phyloP scores from a whole-genome alignment of 2,329 filamentous ascomycete genomes.

The Dactylellina parvicollis region DNA sequence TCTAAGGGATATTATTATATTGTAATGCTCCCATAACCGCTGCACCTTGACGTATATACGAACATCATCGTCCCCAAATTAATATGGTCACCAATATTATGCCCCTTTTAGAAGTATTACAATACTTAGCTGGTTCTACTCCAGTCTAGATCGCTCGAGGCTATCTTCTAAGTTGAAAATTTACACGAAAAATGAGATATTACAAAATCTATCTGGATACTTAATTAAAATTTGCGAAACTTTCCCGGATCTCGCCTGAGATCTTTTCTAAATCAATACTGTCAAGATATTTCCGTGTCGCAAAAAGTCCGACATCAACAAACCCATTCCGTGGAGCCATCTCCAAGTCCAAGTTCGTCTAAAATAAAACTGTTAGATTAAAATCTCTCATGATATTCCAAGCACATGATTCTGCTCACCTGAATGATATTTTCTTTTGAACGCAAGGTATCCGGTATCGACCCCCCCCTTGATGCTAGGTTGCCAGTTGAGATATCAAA shows the following conservation, averaged over 20 bases:
- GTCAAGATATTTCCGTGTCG: constrained; percentile 62
- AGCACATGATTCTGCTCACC: constrained; percentile 9
- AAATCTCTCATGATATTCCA: background rate
- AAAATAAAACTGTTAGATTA: constrained; percentile 10
- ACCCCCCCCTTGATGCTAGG: constrained; percentile 16
- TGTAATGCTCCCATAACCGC: too few relatives aligned
- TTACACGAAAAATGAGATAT: background rate
- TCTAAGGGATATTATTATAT: too few relatives aligned
- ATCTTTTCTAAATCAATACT: constrained; percentile 61
- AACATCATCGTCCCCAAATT: too few relatives aligned
- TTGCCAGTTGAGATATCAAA: constrained; percentile 15
- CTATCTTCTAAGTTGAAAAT: too few relatives aligned
- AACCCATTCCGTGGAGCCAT: constrained; percentile 39
- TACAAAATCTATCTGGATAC: background rate
- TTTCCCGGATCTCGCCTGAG: constrained; percentile 57
- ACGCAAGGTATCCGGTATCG: constrained; percentile 23
- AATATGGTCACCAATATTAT: too few relatives aligned
- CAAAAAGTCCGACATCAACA: constrained; percentile 66
- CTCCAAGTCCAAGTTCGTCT: constrained; percentile 49
- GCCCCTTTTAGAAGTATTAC: too few relatives aligned
- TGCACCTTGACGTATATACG: too few relatives aligned
- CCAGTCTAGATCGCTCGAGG: too few relatives aligned
- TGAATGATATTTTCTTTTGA: constrained; percentile 34
- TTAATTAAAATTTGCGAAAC: constrained; percentile 20
- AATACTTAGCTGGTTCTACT: too few relatives aligned